Base-by-base conservation (phyloP, 1,139 yeast genomes). In the Debaryomyces udenii region DNA sequence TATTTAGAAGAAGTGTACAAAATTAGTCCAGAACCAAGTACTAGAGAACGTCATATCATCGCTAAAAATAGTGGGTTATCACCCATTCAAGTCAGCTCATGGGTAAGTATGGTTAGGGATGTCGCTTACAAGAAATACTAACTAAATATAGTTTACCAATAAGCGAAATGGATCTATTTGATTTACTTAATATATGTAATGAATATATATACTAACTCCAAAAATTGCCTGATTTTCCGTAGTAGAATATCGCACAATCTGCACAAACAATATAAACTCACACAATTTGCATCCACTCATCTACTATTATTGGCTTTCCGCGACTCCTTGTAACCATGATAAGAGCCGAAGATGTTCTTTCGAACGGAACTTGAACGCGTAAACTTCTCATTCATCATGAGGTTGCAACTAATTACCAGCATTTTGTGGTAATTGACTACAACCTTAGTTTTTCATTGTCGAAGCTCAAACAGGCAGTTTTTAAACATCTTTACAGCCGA, bases 81-180 rank as follows among this genome's bases (percentile, higher is more conserved):
- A 0, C 56, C 59, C 1, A 39, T 57, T 9, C 70, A 65, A 41
- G 64, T 64, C 3, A 49, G 68, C 9, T 62, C 59, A 3, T 64
- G 70, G 70, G 64, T 61, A 54, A 40, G 65, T 53, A 43, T 22
- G 27, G 16, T 4, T 20, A 20, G 22, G 7, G 10, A 5, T 9
- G 31, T 32, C 3, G 9, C 16, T 14, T 13, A 27, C 11, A 10
- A 5, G 14, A n/a, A 17, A 11, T 15, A 6, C 4, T 15, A 35
- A 35, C 15, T 27, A 34, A n/a, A 13, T 4, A 29, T 32, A 57
- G 64, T 63, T 63, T 39, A 60, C 66, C 3, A 64, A 63, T 37
- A 61, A 57, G 37, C 48, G 68, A 40, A 59, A 59, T 61, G 51
- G 66, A 11, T 35, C 57, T 1, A 59, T 59, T 43, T 27, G 22